These are phyloP conservation scores for Kalanchoe fedtschenkoi DNA, from an alignment of 164 flowering plant species.

Conservation along the genomic window DNA sequence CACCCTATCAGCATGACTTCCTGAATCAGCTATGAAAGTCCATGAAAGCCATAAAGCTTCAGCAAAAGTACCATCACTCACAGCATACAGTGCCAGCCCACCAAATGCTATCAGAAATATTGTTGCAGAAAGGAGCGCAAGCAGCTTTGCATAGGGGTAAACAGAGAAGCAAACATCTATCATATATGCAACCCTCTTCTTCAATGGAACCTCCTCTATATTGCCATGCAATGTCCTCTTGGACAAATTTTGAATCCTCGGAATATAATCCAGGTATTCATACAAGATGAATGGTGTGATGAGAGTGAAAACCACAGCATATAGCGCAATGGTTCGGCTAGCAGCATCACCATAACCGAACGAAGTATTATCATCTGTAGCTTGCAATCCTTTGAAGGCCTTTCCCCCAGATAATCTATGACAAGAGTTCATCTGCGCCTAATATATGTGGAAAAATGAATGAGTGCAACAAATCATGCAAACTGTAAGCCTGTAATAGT, in stretches of 20 bases:
- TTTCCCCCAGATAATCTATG: constrained; percentile 27
- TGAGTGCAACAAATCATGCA: background rate
- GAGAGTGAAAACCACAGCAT: constrained; percentile 46
- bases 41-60: constrained; percentile 95
- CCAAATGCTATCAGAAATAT: constrained; percentile 78
- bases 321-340: constrained; percentile 54
- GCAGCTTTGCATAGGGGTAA: constrained; percentile 86
- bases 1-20: constrained; percentile 82
- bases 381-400: constrained; percentile 11
- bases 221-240: constrained; percentile 26
- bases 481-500: background rate
- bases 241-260: constrained; percentile 28
- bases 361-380: constrained; percentile 21
- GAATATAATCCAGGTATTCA: constrained; percentile 57
- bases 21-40: constrained; percentile 89
- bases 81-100: constrained; percentile 85
- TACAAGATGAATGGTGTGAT: constrained; percentile 52
- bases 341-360: constrained; percentile 23
- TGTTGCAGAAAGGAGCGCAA: constrained; percentile 88
- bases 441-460: background rate
- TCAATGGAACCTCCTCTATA: constrained; percentile 79
- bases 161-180: constrained; percentile 87
- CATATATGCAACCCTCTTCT: constrained; percentile 76
- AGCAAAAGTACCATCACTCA: constrained; percentile 54
- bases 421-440: constrained; percentile 31